phyloP scores from a whole-genome alignment of 495 filamentous ascomycete genomes.

The Penicillium simplicissimum region DNA sequence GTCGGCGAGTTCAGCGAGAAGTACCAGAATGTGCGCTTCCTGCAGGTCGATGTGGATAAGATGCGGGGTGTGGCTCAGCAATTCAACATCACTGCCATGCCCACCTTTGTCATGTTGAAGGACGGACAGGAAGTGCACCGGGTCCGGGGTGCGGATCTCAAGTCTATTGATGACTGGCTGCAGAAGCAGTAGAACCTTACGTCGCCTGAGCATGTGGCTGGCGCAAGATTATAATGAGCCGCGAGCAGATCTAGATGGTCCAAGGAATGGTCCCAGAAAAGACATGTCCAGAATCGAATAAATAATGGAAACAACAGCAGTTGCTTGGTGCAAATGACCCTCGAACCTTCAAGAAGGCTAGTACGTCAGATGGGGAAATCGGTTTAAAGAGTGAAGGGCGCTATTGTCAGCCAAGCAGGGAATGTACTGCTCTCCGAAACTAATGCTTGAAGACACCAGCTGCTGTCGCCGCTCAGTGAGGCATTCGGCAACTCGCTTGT shows the following conservation, averaged over 20 bases:
- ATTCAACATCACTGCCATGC: slow-evolving; percentile 82
- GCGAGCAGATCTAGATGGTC: neutral
- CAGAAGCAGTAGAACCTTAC: neutral
- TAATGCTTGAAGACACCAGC: too few relatives aligned
- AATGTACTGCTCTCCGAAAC: too few relatives aligned
- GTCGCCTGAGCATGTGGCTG: neutral
- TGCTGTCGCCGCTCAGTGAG: too few relatives aligned
- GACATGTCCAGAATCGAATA: too few relatives aligned
- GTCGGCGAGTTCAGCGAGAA: slow-evolving; percentile 35
- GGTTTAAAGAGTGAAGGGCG: too few relatives aligned
- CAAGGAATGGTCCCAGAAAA: too few relatives aligned
- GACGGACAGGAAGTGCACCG: slow-evolving; percentile 61
- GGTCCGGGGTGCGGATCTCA: slow-evolving; percentile 73
- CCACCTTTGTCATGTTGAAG: slow-evolving; percentile 82
- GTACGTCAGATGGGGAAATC: too few relatives aligned
- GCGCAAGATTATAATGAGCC: neutral
- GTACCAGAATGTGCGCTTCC: slow-evolving; percentile 63
- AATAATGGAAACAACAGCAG: too few relatives aligned
- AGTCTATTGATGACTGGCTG: slow-evolving; percentile 44
- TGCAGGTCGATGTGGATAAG: slow-evolving; percentile 87
- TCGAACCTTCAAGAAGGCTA: too few relatives aligned
- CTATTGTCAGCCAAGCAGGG: too few relatives aligned
- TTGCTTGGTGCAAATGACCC: too few relatives aligned
- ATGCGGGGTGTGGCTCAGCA: slow-evolving; percentile 69
- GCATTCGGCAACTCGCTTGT: too few relatives aligned